Conservation (phyloP, 1,284 basidiomycete genomes). For the Apiotrichum laibachii region DNA sequence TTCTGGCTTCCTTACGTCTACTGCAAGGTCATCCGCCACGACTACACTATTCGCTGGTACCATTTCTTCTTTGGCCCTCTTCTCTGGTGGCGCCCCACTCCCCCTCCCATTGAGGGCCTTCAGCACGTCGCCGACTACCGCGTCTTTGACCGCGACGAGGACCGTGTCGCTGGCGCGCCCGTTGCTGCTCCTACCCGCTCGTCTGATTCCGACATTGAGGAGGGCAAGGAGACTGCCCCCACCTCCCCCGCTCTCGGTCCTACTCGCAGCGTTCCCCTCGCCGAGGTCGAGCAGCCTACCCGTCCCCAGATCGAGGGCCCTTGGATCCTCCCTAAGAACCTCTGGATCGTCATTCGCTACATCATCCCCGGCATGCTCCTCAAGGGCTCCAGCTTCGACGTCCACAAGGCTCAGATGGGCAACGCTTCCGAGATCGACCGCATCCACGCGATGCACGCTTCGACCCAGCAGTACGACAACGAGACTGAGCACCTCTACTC, state of each 20-base stretch:
- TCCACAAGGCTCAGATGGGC: constrained; percentile 48
- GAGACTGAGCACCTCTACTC: constrained; percentile 55
- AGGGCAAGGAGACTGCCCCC: constrained; percentile 6
- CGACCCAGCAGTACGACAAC: constrained; percentile 53
- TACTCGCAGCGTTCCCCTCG: constrained; percentile 23
- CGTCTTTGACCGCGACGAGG: constrained; percentile 31
- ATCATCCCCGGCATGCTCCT: constrained; percentile 35
- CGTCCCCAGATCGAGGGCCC: constrained; percentile 32
- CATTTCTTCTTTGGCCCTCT: constrained; percentile 56
- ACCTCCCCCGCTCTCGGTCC: constrained; percentile 2
- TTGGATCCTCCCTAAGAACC: constrained; percentile 50
- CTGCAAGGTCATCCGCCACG: constrained; percentile 54
- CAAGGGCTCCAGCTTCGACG: constrained; percentile 46
- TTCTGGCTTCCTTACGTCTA: constrained; percentile 57
- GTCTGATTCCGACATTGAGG: constrained; percentile 10
- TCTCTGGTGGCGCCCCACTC: constrained; percentile 49
- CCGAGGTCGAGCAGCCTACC: constrained; percentile 29
- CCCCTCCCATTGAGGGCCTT: neutral
- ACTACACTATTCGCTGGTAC: constrained; percentile 53
- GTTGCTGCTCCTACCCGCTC: neutral
- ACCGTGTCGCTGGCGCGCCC: neutral
- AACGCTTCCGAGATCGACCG: constrained; percentile 23
- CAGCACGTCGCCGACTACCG: constrained; percentile 52
- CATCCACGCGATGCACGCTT: constrained; percentile 38
- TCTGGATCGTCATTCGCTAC: constrained; percentile 51